phyloP scores from a whole-genome alignment of 1,284 basidiomycete genomes.

The Ceratobasidium sp. region DNA sequence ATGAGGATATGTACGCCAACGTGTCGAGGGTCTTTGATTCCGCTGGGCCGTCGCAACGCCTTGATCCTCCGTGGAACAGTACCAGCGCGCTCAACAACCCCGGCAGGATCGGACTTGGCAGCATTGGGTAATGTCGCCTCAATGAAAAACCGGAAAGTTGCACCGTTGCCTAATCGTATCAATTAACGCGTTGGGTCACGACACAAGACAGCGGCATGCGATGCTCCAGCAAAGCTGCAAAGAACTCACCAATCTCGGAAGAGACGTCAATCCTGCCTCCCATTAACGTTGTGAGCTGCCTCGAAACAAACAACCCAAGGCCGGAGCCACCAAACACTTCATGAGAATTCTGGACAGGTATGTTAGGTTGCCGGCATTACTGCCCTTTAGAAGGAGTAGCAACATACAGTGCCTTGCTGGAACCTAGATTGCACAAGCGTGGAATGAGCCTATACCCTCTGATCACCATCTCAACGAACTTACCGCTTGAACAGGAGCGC shows the following conservation, averaged over 20 bases:
- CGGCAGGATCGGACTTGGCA: conserved; percentile 38
- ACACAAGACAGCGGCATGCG: background rate
- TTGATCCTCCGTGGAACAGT: conserved; percentile 17
- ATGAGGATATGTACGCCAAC: conserved; percentile 44
- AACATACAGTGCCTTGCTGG: conserved; percentile 45
- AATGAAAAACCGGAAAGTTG: conserved; percentile 48
- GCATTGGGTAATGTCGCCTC: conserved; percentile 38
- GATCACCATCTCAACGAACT: conserved; percentile 6
- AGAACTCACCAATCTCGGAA: conserved; percentile 37
- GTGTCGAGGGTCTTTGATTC: conserved; percentile 30
- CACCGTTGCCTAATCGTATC: conserved; percentile 43
- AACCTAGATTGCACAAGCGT: conserved; percentile 41
- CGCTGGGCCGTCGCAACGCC: conserved; percentile 22
- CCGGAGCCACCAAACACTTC: conserved; percentile 49
- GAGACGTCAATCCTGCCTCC: conserved; percentile 47
- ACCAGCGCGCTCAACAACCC: conserved; percentile 1
- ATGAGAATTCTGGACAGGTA: conserved; percentile 44
- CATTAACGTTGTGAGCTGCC: conserved; percentile 48
- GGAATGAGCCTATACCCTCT: conserved; percentile 1
- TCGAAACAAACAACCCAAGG: conserved; percentile 47
- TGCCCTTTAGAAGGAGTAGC: background rate
- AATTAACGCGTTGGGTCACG: background rate
- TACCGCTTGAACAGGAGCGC: conserved; percentile 45
- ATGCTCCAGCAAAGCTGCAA: background rate
- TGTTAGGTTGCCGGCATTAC: background rate